A percentile compares a stretch with the other conserved stretches of the same genome.
These are phyloP conservation scores for Trichoderma brevicompactum DNA, from an alignment of 2,329 filamentous ascomycete genomes.

Conservation along the genomic window DNA sequence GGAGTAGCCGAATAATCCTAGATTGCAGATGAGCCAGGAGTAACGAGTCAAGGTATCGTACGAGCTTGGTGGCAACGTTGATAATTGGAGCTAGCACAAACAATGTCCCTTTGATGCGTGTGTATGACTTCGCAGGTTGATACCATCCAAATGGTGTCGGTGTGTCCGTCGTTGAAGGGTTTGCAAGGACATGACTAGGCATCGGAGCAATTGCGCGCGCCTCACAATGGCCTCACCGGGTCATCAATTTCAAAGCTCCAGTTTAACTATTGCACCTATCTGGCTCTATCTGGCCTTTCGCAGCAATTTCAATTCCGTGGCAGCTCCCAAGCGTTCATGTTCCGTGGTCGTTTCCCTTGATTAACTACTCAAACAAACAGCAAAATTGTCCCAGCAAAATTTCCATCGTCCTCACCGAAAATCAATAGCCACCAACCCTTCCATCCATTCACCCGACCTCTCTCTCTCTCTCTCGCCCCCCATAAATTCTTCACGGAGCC, in stretches of 20 bases:
- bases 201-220: background rate
- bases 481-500: background rate
- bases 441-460: background rate
- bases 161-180: background rate
- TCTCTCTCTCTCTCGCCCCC: background rate
- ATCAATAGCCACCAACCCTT: background rate
- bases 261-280: constrained; percentile 12
- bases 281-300: constrained; percentile 10
- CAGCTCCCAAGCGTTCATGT: background rate
- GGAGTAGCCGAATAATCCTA: background rate
- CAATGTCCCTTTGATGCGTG: background rate
- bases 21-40: background rate
- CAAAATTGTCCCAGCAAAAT: constrained; percentile 2
- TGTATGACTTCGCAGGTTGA: background rate
- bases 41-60: constrained; percentile 22
- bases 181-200: background rate
- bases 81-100: background rate
- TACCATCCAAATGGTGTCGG: background rate
- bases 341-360: background rate
- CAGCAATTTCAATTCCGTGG: constrained; percentile 8
- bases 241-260: constrained; percentile 8
- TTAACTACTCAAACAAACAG: background rate
- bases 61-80: constrained; percentile 20
- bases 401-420: background rate
- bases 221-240: background rate